Percentiles rank a stretch among this genome's conserved stretches.
phyloP scores from a whole-genome alignment of 2,329 filamentous ascomycete species.

The Botrytis tulipae region DNA sequence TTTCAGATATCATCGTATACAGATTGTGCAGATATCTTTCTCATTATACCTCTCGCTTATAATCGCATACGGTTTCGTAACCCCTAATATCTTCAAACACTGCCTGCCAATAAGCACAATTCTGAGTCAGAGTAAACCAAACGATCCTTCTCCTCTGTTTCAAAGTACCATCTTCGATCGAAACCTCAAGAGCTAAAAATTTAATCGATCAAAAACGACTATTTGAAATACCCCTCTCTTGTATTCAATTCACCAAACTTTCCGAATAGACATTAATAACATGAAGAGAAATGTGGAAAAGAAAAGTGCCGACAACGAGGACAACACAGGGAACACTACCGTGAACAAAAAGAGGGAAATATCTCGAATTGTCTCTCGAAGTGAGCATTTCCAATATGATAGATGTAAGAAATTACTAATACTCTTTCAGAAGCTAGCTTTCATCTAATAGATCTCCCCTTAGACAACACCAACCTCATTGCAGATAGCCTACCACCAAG shows the following conservation, averaged over 20 bases:
- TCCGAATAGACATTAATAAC: too few relatives aligned
- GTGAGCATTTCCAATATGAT: not conserved
- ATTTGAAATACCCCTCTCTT: not conserved
- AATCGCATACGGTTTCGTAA: not conserved
- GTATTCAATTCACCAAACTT: too few relatives aligned
- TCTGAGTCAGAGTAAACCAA: not conserved
- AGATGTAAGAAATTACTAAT: not conserved
- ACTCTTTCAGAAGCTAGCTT: not conserved
- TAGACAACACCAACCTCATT: not conserved
- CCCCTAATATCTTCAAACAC: not conserved
- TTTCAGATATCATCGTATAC: too few relatives aligned
- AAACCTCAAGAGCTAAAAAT: not conserved
- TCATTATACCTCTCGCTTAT: not conserved
- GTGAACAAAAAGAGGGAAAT: fast-evolving
- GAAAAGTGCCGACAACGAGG: not conserved
- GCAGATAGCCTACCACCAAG: not conserved
- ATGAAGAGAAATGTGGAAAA: not conserved
- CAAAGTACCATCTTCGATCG: not conserved
- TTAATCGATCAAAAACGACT: not conserved
- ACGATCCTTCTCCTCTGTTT: fast-evolving
- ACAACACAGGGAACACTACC: too few relatives aligned
- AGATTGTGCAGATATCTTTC: not conserved
- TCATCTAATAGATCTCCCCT: not conserved
- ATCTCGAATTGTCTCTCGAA: too few relatives aligned
- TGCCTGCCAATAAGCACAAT: not conserved